Percentiles rank a stretch among this genome's conserved stretches.
These are phyloP conservation scores for Fusarium liriodendri DNA, from an alignment of 2,329 filamentous ascomycete genomes.

Conservation along the genomic window DNA sequence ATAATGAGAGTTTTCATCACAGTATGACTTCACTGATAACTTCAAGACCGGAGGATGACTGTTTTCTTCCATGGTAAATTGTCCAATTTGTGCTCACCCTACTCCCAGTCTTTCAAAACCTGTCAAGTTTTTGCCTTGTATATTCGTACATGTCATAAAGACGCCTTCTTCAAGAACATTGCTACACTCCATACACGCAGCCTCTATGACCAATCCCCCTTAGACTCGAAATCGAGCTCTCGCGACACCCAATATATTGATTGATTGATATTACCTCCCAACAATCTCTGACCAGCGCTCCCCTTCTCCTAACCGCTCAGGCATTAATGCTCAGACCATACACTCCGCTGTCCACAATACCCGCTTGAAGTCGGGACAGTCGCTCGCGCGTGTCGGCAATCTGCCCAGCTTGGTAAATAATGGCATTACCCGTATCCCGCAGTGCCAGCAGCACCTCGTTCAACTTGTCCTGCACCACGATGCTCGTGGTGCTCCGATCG, in stretches of 20 bases:
- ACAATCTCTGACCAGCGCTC: not conserved
- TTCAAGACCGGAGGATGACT: not conserved
- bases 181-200: not conserved
- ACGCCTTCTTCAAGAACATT: conserved; percentile 16
- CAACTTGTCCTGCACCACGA: conserved; percentile 52
- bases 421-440: conserved; percentile 54
- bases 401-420: conserved; percentile 55
- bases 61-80: not conserved
- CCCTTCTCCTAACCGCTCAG: conserved; percentile 17
- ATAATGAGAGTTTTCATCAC: conserved; percentile 34
- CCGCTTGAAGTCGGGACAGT: conserved; percentile 54
- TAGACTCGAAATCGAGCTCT: conserved; percentile 7
- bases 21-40: not conserved
- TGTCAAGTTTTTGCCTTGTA: conserved; percentile 10
- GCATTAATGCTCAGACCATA: conserved; percentile 49
- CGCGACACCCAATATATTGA: conserved; percentile 15
- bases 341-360: conserved; percentile 52
- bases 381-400: conserved; percentile 57
- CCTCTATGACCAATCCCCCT: conserved; percentile 2
- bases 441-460: conserved; percentile 53
- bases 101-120: not conserved
- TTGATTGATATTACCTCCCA: conserved; percentile 22
- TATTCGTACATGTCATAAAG: conserved; percentile 46
- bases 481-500: conserved; percentile 47
- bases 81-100: not conserved